Evolutionary conservation across 495 filamentous ascomycete species (phyloP).

Genomic region (Tuber microsphaerosporum): DNA sequence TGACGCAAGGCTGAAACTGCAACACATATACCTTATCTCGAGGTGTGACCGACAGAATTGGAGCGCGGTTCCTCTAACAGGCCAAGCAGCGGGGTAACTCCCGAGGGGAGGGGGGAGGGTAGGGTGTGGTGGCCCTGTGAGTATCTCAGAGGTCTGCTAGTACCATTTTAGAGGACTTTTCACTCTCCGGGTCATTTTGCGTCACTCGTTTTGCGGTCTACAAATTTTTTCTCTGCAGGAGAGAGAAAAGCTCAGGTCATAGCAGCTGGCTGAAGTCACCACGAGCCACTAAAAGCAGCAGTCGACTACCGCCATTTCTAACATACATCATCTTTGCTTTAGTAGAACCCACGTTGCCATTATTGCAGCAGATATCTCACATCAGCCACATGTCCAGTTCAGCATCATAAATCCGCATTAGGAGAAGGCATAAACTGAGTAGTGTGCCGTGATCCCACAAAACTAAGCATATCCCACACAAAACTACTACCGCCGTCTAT

Average conservation of each 20-base stretch:
- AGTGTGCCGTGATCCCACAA: not conserved
- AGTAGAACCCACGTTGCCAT: not conserved
- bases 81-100: not conserved
- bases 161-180: too few species aligned
- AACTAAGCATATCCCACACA: not conserved
- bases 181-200: too few species aligned
- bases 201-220: too few species aligned
- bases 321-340: not conserved
- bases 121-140: too few species aligned
- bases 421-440: not conserved
- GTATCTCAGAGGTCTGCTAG: too few species aligned
- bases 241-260: too few species aligned
- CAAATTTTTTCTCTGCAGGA: too few species aligned
- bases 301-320: not conserved
- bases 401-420: not conserved
- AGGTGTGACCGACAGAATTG: not conserved
- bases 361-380: not conserved
- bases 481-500: not conserved
- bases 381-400: not conserved
- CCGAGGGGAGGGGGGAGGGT: too few species aligned
- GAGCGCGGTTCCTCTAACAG: not conserved
- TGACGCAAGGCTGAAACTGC: not conserved
- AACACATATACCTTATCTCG: not conserved
- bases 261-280: not conserved
- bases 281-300: not conserved